These are phyloP conservation scores for Melaleuca alternifolia DNA, from an alignment of 345 rosid genomes.

Conservation along the genomic window DNA sequence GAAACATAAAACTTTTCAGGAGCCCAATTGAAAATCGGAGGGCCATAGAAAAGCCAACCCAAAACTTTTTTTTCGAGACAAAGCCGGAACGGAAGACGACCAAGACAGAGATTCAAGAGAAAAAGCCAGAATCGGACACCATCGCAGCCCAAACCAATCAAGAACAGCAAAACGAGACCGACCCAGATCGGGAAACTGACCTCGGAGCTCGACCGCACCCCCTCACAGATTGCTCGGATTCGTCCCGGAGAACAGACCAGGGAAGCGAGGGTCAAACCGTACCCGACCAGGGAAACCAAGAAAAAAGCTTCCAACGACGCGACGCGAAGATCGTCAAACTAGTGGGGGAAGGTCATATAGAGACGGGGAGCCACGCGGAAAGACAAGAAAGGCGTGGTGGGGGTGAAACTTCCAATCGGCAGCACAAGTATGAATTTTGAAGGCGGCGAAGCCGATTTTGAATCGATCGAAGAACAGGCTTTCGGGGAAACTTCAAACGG, in stretches of 20 bases:
- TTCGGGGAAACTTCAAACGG: background rate
- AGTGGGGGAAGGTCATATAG: background rate
- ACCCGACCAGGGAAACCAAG: background rate
- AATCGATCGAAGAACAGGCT: background rate
- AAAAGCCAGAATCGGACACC: background rate
- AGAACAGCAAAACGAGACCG: background rate
- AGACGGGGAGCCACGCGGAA: background rate
- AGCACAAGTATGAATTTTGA: too few species aligned
- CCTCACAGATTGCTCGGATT: background rate
- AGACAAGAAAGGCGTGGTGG: background rate
- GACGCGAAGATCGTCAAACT: background rate
- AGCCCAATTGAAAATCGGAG: background rate
- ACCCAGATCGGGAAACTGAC: conserved; percentile 1
- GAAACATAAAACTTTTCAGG: background rate
- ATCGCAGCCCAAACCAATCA: background rate
- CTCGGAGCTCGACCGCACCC: background rate
- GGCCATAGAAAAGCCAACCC: background rate
- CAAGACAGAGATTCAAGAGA: background rate
- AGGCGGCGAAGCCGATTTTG: background rate
- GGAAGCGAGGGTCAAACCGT: background rate
- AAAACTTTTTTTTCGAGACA: background rate
- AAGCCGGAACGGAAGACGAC: background rate
- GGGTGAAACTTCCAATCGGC: background rate
- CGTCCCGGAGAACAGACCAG: background rate
- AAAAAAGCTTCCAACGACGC: background rate